Evolutionary conservation across 2,329 filamentous ascomycete genomes (phyloP).

Genomic region (Neodidymelliopsis sp.): DNA sequence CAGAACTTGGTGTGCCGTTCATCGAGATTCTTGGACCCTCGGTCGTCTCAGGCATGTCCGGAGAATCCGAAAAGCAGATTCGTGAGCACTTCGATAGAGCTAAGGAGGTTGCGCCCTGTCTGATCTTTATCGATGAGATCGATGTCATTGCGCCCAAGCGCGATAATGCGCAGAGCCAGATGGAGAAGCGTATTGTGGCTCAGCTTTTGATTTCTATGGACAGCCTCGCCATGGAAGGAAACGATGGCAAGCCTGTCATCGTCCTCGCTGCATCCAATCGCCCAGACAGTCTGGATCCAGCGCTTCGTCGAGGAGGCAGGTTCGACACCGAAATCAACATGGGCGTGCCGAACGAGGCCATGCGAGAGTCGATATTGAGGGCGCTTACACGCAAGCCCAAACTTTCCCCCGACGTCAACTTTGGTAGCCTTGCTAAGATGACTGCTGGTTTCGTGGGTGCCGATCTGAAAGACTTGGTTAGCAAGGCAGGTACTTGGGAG

Average conservation of each 20-base stretch:
- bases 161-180: slow-evolving; percentile 83
- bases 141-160: slow-evolving; percentile 89
- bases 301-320: slow-evolving; percentile 73
- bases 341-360: slow-evolving; percentile 81
- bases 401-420: slow-evolving; percentile 75
- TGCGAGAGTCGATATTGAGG: slow-evolving; percentile 78
- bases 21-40: slow-evolving; percentile 83
- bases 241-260: slow-evolving; percentile 79
- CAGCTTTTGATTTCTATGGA: slow-evolving; percentile 90
- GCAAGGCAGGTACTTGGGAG: slow-evolving; percentile 70
- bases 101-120: slow-evolving; percentile 81
- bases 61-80: slow-evolving; percentile 87
- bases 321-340: slow-evolving; percentile 89
- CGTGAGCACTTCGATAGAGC: slow-evolving; percentile 89
- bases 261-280: slow-evolving; percentile 91
- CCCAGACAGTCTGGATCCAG: slow-evolving; percentile 84
- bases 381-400: slow-evolving; percentile 72
- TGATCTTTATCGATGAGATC: slow-evolving; percentile 92
- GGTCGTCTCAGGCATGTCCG: slow-evolving; percentile 85
- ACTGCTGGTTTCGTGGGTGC: slow-evolving; percentile 94
- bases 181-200: slow-evolving; percentile 85
- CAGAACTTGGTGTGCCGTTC: slow-evolving; percentile 77
- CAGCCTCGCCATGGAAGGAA: slow-evolving; percentile 73
- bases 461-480: slow-evolving; percentile 78
- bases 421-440: slow-evolving; percentile 75